Base-by-base conservation (phyloP, 345 rosid species). In the Trapa bicornis region DNA sequence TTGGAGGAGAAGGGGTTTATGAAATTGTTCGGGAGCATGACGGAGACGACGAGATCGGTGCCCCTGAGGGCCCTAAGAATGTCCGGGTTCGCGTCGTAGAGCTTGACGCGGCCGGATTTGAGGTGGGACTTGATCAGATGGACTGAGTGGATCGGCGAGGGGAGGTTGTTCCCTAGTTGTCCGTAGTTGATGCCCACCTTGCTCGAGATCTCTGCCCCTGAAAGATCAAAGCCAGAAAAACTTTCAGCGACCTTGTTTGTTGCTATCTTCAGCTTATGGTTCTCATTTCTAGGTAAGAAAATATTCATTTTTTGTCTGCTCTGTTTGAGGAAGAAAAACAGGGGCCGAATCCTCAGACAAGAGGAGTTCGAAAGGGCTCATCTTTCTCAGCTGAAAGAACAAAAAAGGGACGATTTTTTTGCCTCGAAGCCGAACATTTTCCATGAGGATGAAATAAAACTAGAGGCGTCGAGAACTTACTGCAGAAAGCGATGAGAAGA, bases 1-100 rank as follows among this genome's bases (percentile, higher is more conserved):
- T 75, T 76, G 39, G 76, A 72, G 36, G 92, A 79, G 48, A 88
- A 71, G 69, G 77, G 80, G 82, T 68, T 70, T 64, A 92, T 72
- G 70, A 86, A 73, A 7, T 89, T 56, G 73, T 92, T 92, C 0
- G 98, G 97, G 67, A 92, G 77, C 96, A 88, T 92, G 75, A 86
- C 75, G 10, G 91, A 81, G 61, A 86, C 91, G 45, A 78, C 67
- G 22, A 92, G 73, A 74, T 74, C 86, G 48, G 89, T 84, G 82
- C 80, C 50, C 32, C 68, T 67, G 8, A 92, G 77, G 16, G 95
- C 78, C 35, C 71, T 42, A 65, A 92, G 91, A 79, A 88, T 86
- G 3, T 72, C 64, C 2, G 93, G 93, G 67, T 86, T 72, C 15
- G 98, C 86, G 70, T 84, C 96, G 71, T 88, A 89, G 86, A 92